Evolutionary conservation across 805 yeast genomes (phyloP).

Genomic region (Candida hungchunana): DNA sequence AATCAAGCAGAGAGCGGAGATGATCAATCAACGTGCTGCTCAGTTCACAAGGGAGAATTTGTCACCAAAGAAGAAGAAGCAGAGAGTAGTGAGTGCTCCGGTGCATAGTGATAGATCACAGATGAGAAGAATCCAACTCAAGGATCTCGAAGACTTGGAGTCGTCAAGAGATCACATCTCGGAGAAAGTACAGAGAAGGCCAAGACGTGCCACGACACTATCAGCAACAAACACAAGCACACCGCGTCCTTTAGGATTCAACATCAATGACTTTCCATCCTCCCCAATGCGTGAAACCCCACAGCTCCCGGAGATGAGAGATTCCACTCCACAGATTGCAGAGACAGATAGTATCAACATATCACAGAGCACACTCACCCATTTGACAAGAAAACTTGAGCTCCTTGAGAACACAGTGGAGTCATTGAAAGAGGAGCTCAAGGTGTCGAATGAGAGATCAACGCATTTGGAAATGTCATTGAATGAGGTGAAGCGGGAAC

Average conservation of each 20-base stretch:
- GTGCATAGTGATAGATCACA: too few species aligned
- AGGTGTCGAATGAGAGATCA: conserved; percentile 20
- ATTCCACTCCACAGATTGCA: conserved; percentile 2
- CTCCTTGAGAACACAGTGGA: conserved; percentile 19
- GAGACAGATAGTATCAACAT: conserved; percentile 4
- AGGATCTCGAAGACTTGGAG: conserved; percentile 13
- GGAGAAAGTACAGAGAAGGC: conserved; percentile 8
- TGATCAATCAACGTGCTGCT: conserved; percentile 17
- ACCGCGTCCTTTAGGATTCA: neutral
- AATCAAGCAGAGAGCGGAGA: conserved; percentile 14
- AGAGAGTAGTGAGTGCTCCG: too few species aligned
- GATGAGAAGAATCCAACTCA: conserved; percentile 7
- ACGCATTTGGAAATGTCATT: conserved; percentile 15
- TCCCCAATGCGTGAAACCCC: conserved; percentile 19
- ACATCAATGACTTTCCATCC: conserved; percentile 18
- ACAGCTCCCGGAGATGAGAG: conserved; percentile 18
- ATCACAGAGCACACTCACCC: conserved; percentile 8
- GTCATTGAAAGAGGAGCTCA: conserved; percentile 19
- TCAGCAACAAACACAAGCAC: neutral
- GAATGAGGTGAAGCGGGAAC: conserved; percentile 13
- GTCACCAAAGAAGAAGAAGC: conserved; percentile 14
- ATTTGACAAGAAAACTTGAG: conserved; percentile 16
- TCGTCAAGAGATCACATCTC: conserved; percentile 8
- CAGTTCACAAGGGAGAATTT: conserved; percentile 14
- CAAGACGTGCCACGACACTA: conserved; percentile 4